A percentile compares a stretch with the other conserved stretches of the same genome.
Conservation (phyloP, 2,329 filamentous ascomycete species). For the Iodosphaeria phyllophila region DNA sequence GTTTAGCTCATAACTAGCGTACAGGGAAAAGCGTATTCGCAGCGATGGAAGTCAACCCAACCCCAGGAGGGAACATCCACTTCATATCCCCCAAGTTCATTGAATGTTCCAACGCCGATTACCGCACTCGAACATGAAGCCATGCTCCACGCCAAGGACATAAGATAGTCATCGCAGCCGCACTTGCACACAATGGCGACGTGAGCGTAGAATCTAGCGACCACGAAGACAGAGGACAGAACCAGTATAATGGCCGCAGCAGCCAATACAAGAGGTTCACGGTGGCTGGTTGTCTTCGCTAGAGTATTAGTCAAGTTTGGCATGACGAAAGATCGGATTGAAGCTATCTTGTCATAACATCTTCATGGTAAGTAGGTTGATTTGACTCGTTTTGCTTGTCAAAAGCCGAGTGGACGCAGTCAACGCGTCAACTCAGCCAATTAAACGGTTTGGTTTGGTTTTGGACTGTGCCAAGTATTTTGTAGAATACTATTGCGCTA, state of each 20-base stretch:
- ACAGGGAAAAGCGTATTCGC: constrained; percentile 48
- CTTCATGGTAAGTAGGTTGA: neutral
- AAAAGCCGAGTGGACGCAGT: neutral
- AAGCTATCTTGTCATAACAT: too few species aligned
- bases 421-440: neutral
- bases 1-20: constrained; percentile 35
- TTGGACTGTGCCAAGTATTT: neutral
- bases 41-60: constrained; percentile 31
- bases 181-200: constrained; percentile 53
- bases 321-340: too few species aligned
- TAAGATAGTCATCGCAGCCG: constrained; percentile 64
- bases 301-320: neutral
- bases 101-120: constrained; percentile 42
- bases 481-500: too few species aligned
- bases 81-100: constrained; percentile 53
- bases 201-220: constrained; percentile 54
- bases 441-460: neutral
- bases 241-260: constrained; percentile 52
- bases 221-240: constrained; percentile 57
- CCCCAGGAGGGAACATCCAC: constrained; percentile 32
- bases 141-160: constrained; percentile 60
- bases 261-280: constrained; percentile 43
- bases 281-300: constrained; percentile 21
- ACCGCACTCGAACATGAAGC: constrained; percentile 48
- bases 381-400: neutral